Evolutionary conservation across 2,329 filamentous ascomycete genomes (phyloP), one percentile per base, ranked within the genome.

Genomic region (Paecilomyces variotii): DNA sequence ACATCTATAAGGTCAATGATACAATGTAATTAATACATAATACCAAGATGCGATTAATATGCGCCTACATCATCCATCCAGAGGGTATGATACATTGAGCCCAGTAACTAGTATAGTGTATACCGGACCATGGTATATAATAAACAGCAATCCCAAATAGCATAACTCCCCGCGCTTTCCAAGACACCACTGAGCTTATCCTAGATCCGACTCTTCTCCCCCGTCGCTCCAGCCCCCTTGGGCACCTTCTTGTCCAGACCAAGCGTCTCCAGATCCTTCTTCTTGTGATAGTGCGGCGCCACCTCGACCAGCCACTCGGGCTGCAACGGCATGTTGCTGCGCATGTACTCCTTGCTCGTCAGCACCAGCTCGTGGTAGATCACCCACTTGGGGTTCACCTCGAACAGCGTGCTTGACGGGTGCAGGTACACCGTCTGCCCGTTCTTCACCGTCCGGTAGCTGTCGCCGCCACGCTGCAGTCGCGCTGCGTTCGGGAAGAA

Each of bases 341-440:
- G 82, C 87, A 96, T 95, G 73, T 93, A 99, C 79, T 97, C 93
- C 78, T 95, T 95, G 26, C 89, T 95, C 26, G 94, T 99, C 67
- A 97, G 82, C 6, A 97, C 90, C 24, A 99, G 80, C 56, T 86
- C 87, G 70, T 89, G 90, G 74, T 94, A 99, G 14, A 96, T 84
- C 12, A 96, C 85, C 83, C 89, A 94, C 72, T 90, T 90, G 9
- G 92, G 91, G 63, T 93, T 87, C 0, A 84, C 82, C 60, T 90
- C 85, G 78, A 90, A 89, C 62, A 96, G 76, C 51, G 92, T 90
- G 53, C 86, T 89, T 62, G 87, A 91, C 0, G 94, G 94, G 72
- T 99, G 94, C n/a, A 97, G 83, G 71, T 90, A 93, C 1, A 96
- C 91, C 4, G 88, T 90, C 65, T 91, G 87, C 63, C 89, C 90